Base-by-base conservation (phyloP, 805 yeast genomes). In the Metschnikowia aberdeeniae region DNA sequence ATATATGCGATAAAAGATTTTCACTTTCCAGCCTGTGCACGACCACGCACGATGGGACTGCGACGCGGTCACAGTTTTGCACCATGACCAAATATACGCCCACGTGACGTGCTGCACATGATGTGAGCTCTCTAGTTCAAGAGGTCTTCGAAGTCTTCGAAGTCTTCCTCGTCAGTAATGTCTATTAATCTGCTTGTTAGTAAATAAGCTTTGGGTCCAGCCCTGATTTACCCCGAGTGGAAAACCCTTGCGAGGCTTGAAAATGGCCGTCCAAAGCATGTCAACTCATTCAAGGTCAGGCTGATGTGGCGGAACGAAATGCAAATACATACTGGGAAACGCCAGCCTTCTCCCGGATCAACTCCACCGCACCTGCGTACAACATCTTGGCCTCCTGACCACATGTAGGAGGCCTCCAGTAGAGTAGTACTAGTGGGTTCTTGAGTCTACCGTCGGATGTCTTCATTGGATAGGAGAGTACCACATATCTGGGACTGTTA, bases 331-430 rank as follows among this genome's bases (percentile, higher is more conserved):
- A 63, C 80, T 75, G 72, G 27, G 78, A 69, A n/a, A 87, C 89
- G 13, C 89, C 88, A n/a, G 90, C 84, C 53, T 84, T 82, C 40
- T 78, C 81, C 62, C 92, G 76, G 46, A 90, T 75, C 52, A 84
- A 66, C 61, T 90, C 97, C 19, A 87, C 78, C 2, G 96, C 95
- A 4, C 93, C 95, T 0, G 97, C 97, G 56, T 89, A 89, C 40
- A 87, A 66, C 97, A 89, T 90, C 62, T 84, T 82, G 58, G 77
- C 72, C 44, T 85, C 86, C 60, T 84, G 92, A 13, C 86, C 84
- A n/a, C 88, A 75, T 0, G 95, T 88, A 22, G 83, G 84, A 3
- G 97, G 97, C 49, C 87, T 77, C 82, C 90, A 90, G 63, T 89
- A 90, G n/a, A 90, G 55, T 60, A 90, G 63, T 1, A 89, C 87